Conservation (phyloP, 2,329 filamentous ascomycete genomes). For the Clonostachys sp. region DNA sequence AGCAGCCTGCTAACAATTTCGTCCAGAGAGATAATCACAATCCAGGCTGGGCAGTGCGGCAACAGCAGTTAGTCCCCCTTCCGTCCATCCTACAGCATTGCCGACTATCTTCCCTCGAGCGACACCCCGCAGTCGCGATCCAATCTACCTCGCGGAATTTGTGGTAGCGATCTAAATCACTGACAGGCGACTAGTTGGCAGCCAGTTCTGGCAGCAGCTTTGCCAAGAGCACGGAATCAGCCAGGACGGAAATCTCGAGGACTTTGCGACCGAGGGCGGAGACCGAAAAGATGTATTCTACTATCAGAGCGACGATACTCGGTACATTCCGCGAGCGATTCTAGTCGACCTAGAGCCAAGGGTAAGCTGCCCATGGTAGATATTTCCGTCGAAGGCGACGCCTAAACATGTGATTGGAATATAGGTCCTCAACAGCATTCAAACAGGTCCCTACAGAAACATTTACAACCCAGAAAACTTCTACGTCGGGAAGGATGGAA, state of each 20-base stretch:
- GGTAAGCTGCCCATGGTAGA: conserved; percentile 34
- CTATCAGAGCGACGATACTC: conserved; percentile 98
- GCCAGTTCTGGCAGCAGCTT: conserved; percentile 98
- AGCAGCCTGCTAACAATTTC: neutral
- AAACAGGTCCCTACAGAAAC: conserved; percentile 91
- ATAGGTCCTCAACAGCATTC: conserved; percentile 83
- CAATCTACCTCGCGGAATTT: too few relatives aligned
- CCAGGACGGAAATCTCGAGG: conserved; percentile 93
- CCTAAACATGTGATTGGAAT: neutral
- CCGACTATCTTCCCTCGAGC: neutral
- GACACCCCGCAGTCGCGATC: too few relatives aligned
- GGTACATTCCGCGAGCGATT: conserved; percentile 96
- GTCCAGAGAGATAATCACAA: conserved; percentile 92
- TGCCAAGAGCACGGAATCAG: conserved; percentile 98
- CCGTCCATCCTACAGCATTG: neutral
- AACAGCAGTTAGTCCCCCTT: conserved; percentile 78
- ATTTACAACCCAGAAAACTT: conserved; percentile 99
- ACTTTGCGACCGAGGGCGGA: conserved; percentile 95
- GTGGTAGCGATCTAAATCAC: neutral
- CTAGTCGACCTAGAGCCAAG: conserved; percentile 91
- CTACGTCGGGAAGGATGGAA: conserved; percentile 89
- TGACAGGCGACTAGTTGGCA: conserved; percentile 73
- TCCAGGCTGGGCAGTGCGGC: conserved; percentile 98
- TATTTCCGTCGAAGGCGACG: neutral
- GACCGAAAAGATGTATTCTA: conserved; percentile 99